phyloP scores from a whole-genome alignment of 768 basidiomycete genomes.

The Paxillus ammoniavirescens region DNA sequence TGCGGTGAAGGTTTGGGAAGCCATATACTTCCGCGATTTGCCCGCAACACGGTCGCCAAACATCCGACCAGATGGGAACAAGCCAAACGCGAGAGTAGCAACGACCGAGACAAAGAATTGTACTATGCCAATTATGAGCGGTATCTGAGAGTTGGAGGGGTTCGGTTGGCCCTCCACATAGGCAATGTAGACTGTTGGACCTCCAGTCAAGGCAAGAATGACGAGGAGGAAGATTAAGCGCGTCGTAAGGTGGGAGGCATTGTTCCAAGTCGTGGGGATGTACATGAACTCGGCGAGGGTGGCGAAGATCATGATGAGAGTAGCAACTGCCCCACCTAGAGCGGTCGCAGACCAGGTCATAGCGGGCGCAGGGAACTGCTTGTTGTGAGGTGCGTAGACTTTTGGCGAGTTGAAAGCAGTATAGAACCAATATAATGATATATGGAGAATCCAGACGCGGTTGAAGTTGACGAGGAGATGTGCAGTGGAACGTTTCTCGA shows the following conservation, averaged over 20 bases:
- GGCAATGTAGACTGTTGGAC: conserved; percentile 93
- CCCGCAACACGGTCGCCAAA: conserved; percentile 98
- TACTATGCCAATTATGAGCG: conserved; percentile 88
- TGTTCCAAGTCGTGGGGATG: conserved; percentile 99
- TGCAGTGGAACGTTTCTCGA: conserved; percentile 88
- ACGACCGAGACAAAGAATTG: conserved; percentile 91
- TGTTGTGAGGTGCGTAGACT: conserved; percentile 76
- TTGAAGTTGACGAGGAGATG: conserved; percentile 99
- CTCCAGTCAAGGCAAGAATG: conserved; percentile 88
- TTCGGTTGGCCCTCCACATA: conserved; percentile 67
- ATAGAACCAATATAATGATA: conserved; percentile 94
- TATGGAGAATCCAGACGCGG: conserved; percentile 96
- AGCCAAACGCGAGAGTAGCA: conserved; percentile 77
- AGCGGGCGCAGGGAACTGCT: conserved; percentile 68
- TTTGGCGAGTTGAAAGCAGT: conserved; percentile 96
- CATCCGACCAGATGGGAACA: conserved; percentile 96
- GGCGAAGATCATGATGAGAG: conserved; percentile 89
- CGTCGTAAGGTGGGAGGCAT: conserved; percentile 93
- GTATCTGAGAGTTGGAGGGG: conserved; percentile 55
- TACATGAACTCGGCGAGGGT: conserved; percentile 95
- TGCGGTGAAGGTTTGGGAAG: conserved; percentile 98
- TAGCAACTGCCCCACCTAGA: conserved; percentile 93
- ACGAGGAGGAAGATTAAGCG: conserved; percentile 90
- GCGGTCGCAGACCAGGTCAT: conserved; percentile 97
- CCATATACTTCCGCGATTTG: conserved; percentile 97